A percentile compares a stretch with the other conserved stretches of the same genome.
Conservation (phyloP, 306 rosid species). For the Castanea crenata region DNA sequence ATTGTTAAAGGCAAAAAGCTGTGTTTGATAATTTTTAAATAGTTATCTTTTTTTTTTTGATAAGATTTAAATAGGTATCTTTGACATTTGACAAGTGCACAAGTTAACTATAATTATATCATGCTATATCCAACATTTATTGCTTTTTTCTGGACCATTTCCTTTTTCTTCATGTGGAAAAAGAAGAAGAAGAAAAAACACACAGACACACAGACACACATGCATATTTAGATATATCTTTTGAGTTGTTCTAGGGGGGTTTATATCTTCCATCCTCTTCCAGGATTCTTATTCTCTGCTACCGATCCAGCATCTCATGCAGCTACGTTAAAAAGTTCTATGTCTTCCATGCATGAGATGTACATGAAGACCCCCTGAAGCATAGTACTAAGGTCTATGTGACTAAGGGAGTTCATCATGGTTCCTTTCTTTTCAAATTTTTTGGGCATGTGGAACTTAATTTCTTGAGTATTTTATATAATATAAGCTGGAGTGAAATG, state of each 20-base stretch:
- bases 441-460: background rate
- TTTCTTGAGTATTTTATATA: background rate
- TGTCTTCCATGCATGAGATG: background rate
- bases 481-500: background rate
- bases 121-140: background rate
- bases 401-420: background rate
- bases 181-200: background rate
- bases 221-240: background rate
- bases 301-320: slow-evolving; percentile 23
- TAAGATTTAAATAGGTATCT: background rate
- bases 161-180: background rate
- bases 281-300: slow-evolving; percentile 12
- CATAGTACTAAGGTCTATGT: background rate
- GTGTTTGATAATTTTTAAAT: background rate
- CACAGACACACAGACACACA: accelerated
- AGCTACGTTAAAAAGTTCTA: background rate
- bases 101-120: background rate
- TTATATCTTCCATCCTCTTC: background rate
- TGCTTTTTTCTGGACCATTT: background rate
- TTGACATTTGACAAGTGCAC: background rate
- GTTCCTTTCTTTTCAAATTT: background rate
- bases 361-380: background rate
- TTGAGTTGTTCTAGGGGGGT: background rate
- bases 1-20: background rate
- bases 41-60: too few species aligned